phyloP scores from a whole-genome alignment of 352 stramenopile genomes.

The Blastocystis sp. region DNA sequence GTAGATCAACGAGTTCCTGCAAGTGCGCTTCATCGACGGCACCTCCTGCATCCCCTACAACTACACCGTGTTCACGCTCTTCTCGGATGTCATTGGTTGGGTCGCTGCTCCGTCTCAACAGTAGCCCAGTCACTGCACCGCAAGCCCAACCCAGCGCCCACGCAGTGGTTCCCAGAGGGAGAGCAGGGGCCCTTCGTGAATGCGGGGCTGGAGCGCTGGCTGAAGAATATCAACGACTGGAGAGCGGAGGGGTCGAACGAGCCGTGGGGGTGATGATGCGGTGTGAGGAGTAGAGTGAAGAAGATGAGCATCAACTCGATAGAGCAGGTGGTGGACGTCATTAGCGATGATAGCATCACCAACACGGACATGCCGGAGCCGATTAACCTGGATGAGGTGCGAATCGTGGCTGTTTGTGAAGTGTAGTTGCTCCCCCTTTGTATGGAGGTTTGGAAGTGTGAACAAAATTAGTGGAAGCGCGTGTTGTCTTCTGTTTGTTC shows the following conservation, averaged over 20 bases:
- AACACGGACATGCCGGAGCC: slow-evolving; percentile 17
- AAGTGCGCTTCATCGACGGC: neutral
- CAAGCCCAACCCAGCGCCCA: neutral
- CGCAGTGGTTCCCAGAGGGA: slow-evolving; percentile 63
- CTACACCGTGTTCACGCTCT: slow-evolving; percentile 52
- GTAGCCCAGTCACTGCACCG: slow-evolving; percentile 29
- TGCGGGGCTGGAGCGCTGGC: slow-evolving; percentile 59
- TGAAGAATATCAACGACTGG: slow-evolving; percentile 57
- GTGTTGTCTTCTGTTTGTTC: slow-evolving; percentile 22
- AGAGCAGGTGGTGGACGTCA: slow-evolving; percentile 43
- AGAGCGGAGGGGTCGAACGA: slow-evolving; percentile 17
- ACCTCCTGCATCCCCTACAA: slow-evolving; percentile 51
- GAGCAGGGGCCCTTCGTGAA: slow-evolving; percentile 62
- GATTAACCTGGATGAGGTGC: slow-evolving; percentile 53
- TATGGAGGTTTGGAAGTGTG: slow-evolving; percentile 43
- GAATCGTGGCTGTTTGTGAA: neutral
- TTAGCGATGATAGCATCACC: slow-evolving; percentile 17
- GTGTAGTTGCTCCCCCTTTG: slow-evolving; percentile 64
- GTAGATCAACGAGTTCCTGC: slow-evolving; percentile 49
- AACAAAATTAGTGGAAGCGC: neutral
- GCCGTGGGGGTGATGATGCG: neutral
- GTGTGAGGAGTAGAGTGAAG: slow-evolving; percentile 3
- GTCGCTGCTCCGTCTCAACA: neutral
- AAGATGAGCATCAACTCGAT: slow-evolving; percentile 32
- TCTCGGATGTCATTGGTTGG: slow-evolving; percentile 46